These are phyloP conservation scores for Aspergillus pseudonomiae DNA, from an alignment of 2,329 filamentous ascomycete genomes.

Conservation along the genomic window DNA sequence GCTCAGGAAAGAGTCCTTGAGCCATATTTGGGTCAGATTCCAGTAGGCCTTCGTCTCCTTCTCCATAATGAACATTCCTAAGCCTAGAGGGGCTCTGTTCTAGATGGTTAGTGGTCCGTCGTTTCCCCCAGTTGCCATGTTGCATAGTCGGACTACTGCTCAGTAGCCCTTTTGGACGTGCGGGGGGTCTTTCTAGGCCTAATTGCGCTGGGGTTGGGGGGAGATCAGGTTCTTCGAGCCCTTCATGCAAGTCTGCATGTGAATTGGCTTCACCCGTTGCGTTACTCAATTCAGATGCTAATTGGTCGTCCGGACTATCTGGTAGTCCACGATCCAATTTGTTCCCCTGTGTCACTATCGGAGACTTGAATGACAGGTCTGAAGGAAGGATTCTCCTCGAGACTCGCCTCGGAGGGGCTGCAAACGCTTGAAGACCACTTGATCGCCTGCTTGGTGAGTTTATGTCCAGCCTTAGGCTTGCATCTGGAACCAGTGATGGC, in stretches of 20 bases:
- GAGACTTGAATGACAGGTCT: constrained; percentile 34
- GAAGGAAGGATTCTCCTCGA: constrained; percentile 37
- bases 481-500: constrained; percentile 35
- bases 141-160: constrained; percentile 44
- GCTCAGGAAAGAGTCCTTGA: constrained; percentile 24
- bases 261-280: constrained; percentile 30
- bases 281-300: constrained; percentile 35
- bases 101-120: constrained; percentile 25
- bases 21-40: constrained; percentile 12
- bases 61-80: constrained; percentile 21
- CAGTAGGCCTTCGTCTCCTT: constrained; percentile 15
- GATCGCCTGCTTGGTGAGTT: constrained; percentile 29
- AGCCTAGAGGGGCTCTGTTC: constrained; percentile 37
- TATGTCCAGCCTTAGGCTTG: constrained; percentile 26
- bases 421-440: constrained; percentile 38
- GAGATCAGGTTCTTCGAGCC: constrained; percentile 63
- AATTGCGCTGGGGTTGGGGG: constrained; percentile 54
- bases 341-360: constrained; percentile 18
- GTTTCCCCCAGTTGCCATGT: constrained; percentile 30
- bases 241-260: constrained; percentile 28
- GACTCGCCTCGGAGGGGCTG: constrained; percentile 39
- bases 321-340: constrained; percentile 13
- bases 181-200: constrained; percentile 39
- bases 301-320: constrained; percentile 36
- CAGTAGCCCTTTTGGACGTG: constrained; percentile 33